Evolutionary conservation across 306 rosid genomes (phyloP).

Genomic region (Clitoria ternatea): DNA sequence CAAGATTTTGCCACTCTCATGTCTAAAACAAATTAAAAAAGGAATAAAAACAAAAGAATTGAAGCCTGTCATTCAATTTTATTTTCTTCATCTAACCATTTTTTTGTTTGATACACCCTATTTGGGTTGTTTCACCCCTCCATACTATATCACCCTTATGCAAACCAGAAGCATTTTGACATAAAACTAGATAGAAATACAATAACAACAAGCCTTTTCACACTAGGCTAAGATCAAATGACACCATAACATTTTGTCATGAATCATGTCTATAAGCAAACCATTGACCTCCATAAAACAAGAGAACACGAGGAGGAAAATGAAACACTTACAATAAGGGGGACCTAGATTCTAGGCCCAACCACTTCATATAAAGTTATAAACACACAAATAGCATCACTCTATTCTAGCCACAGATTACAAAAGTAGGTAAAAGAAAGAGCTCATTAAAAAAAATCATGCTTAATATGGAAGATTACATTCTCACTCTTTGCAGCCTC

Average conservation of each 20-base stretch:
- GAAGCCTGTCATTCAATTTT: background rate
- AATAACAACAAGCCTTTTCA: background rate
- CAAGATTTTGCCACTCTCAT: background rate
- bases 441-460: background rate
- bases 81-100: background rate
- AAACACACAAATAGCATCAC: background rate
- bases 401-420: background rate
- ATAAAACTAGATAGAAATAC: background rate
- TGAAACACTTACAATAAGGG: background rate
- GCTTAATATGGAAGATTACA: background rate
- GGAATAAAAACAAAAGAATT: background rate
- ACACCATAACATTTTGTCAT: background rate
- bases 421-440: background rate
- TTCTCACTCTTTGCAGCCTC: conserved; percentile 1
- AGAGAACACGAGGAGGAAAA: background rate
- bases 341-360: background rate
- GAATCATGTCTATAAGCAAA: background rate
- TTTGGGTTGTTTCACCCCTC: background rate
- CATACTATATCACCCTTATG: background rate
- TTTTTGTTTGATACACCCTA: background rate
- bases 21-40: background rate
- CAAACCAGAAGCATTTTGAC: background rate
- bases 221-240: background rate
- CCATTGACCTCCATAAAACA: background rate
- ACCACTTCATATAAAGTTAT: background rate